Percentiles rank a stretch among this genome's conserved stretches.
phyloP scores from a whole-genome alignment of 1,284 basidiomycete species.

The Pseudozyma thailandica region DNA sequence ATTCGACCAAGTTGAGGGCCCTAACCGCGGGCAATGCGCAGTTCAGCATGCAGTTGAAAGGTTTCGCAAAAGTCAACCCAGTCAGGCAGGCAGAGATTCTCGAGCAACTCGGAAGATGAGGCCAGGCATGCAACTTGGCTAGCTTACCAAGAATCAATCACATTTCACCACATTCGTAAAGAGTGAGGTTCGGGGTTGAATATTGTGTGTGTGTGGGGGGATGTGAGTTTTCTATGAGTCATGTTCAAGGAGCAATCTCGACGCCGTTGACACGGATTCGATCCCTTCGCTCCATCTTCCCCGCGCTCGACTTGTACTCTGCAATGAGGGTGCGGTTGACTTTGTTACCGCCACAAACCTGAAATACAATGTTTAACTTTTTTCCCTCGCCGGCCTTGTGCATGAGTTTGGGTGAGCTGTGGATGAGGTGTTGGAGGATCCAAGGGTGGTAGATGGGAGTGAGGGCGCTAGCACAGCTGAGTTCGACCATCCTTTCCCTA shows the following conservation, averaged over 20 bases:
- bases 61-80: slow-evolving; percentile 73
- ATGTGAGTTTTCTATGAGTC: neutral
- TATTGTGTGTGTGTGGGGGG: neutral
- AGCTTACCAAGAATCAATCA: neutral
- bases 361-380: slow-evolving; percentile 48
- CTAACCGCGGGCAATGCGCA: slow-evolving; percentile 82
- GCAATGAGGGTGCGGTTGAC: slow-evolving; percentile 19
- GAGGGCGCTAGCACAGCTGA: slow-evolving; percentile 55
- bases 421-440: slow-evolving; percentile 28
- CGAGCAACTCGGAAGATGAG: slow-evolving; percentile 49
- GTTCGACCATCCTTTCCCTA: slow-evolving; percentile 51
- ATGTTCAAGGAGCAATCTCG: slow-evolving; percentile 5
- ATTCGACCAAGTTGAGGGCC: slow-evolving; percentile 79
- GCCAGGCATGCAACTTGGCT: neutral
- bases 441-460: slow-evolving; percentile 49
- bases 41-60: slow-evolving; percentile 81
- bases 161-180: no score
- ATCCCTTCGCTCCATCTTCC: slow-evolving; percentile 14
- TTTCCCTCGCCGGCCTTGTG: slow-evolving; percentile 6
- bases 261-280: slow-evolving; percentile 21
- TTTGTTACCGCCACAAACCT: slow-evolving; percentile 64
- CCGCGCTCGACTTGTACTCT: slow-evolving; percentile 6
- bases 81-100: slow-evolving; percentile 58
- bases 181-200: no score
- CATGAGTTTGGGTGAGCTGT: slow-evolving; percentile 2